Conservation (phyloP, 1,284 basidiomycete species). For the Pascua guehoae region DNA sequence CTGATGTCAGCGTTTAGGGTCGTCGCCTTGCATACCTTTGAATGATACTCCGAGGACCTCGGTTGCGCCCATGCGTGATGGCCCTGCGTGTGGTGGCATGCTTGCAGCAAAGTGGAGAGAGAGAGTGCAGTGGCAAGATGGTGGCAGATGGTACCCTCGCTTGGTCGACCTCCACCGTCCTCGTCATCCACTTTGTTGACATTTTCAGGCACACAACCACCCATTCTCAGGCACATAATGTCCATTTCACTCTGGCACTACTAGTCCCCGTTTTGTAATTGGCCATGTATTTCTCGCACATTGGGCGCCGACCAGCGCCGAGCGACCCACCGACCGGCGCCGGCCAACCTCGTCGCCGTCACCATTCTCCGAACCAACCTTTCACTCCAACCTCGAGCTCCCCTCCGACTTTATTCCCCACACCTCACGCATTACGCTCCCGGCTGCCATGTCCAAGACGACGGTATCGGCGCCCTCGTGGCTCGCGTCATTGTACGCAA, state of each 20-base stretch:
- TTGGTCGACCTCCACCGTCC: background rate
- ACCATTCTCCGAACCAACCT: too few relatives aligned
- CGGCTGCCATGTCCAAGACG: constrained; percentile 1
- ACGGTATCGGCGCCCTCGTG: constrained; percentile 36
- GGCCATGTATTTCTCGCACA: too few relatives aligned
- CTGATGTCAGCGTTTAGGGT: constrained; percentile 16
- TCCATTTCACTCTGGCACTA: too few relatives aligned
- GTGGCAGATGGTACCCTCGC: too few relatives aligned
- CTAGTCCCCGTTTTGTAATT: too few relatives aligned
- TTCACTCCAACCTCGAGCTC: too few relatives aligned
- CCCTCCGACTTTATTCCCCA: too few relatives aligned
- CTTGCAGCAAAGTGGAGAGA: background rate
- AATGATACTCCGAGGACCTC: constrained; percentile 8
- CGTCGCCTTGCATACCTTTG: background rate
- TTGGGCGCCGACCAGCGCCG: too few relatives aligned
- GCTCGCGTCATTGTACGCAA: constrained; percentile 38
- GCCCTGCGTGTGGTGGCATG: constrained; percentile 3
- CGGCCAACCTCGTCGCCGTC: too few relatives aligned
- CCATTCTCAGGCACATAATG: too few relatives aligned
- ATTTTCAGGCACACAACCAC: background rate
- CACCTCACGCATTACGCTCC: too few relatives aligned
- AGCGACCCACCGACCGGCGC: too few relatives aligned
- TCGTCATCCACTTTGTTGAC: background rate
- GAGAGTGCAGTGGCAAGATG: background rate
- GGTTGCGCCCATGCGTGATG: background rate